These are phyloP conservation scores for Tolypocladium ophioglossoides DNA, from an alignment of 2,329 filamentous ascomycete genomes.

Conservation along the genomic window DNA sequence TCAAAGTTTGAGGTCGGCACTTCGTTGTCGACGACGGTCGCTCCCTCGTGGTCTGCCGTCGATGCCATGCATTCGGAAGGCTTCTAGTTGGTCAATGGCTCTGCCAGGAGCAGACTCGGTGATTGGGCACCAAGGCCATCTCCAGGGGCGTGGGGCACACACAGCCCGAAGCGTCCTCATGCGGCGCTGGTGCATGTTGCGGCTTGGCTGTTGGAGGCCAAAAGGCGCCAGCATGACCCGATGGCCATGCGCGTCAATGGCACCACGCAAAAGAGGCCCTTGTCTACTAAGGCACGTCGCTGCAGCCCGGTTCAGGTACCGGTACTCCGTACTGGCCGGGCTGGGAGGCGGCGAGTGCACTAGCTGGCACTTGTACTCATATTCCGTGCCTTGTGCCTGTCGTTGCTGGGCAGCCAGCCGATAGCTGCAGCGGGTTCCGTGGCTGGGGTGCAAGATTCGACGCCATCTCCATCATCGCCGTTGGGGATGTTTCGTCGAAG, in stretches of 20 bases:
- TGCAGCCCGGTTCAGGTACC: neutral
- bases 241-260: slow-evolving; percentile 8
- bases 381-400: too few relatives aligned
- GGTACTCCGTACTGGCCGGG: neutral
- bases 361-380: too few relatives aligned
- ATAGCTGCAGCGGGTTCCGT: neutral
- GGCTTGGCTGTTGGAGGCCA: neutral
- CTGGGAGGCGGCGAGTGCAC: neutral
- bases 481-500: neutral
- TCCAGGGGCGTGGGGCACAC: neutral
- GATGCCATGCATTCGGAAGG: neutral
- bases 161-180: neutral
- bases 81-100: slow-evolving; percentile 1
- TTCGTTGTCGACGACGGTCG: neutral
- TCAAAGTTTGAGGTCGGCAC: neutral
- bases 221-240: slow-evolving; percentile 2
- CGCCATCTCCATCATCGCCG: neutral
- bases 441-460: neutral
- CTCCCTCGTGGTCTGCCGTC: too few relatives aligned
- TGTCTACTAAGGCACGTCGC: neutral
- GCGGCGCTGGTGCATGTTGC: neutral
- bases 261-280: neutral
- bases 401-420: neutral
- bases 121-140: neutral
- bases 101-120: neutral